A percentile compares a stretch with the other conserved stretches of the same genome.
phyloP scores from a whole-genome alignment of 352 stramenopile species.

The Phytophthora meadii region DNA sequence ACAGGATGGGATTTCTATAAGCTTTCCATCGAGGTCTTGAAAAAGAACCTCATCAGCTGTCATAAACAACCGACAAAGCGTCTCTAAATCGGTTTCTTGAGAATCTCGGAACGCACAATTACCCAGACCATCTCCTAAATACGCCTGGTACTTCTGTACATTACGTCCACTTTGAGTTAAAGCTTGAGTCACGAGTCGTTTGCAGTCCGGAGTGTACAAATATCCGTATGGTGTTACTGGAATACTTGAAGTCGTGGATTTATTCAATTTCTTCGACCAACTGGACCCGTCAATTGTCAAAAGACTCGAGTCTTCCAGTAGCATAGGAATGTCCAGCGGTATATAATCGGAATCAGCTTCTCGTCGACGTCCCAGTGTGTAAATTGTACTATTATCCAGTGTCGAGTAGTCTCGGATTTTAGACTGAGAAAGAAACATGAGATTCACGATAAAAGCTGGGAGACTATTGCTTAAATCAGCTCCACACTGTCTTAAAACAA shows the following conservation, averaged over 20 bases:
- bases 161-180: conserved; percentile 44
- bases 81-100: conserved; percentile 45
- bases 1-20: conserved; percentile 24
- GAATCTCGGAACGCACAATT: conserved; percentile 48
- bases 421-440: conserved; percentile 52
- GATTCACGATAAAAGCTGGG: conserved; percentile 41
- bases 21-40: conserved; percentile 28
- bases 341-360: conserved; percentile 23
- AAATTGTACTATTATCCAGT: conserved; percentile 46
- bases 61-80: conserved; percentile 47
- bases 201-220: conserved; percentile 48
- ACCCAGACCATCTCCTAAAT: conserved; percentile 43
- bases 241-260: neutral
- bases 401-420: conserved; percentile 43
- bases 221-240: conserved; percentile 43
- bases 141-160: conserved; percentile 54
- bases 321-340: conserved; percentile 26
- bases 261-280: conserved; percentile 32
- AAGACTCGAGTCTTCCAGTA: conserved; percentile 24
- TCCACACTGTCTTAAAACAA: conserved; percentile 31
- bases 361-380: conserved; percentile 38
- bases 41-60: conserved; percentile 36
- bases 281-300: conserved; percentile 24
- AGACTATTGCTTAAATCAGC: conserved; percentile 19
- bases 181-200: conserved; percentile 32